phyloP scores from a whole-genome alignment of 2,329 filamentous ascomycete genomes.

The Xylariaceae sp. region DNA sequence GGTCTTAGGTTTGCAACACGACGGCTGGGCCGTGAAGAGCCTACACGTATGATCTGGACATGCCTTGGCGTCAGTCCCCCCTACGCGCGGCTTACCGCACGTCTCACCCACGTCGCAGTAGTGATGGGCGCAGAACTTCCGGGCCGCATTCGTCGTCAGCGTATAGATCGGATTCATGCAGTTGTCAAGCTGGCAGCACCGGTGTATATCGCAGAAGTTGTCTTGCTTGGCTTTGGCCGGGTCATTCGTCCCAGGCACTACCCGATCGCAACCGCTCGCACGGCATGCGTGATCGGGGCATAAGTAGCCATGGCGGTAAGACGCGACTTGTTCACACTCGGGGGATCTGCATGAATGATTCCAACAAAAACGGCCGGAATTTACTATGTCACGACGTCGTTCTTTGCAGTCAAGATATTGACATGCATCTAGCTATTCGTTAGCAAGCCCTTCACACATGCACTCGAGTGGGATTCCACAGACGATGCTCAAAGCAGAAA shows the following conservation, averaged over 20 bases:
- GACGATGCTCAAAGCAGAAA: slow-evolving; percentile 1
- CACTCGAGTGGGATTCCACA: not conserved
- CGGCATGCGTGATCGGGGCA: slow-evolving; percentile 33
- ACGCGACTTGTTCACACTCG: not conserved
- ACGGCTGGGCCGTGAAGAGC: not conserved
- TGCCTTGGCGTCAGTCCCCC: slow-evolving; percentile 17
- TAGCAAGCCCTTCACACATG: not conserved
- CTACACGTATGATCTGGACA: slow-evolving; percentile 31
- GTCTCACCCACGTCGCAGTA: slow-evolving; percentile 25
- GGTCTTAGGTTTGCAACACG: slow-evolving; percentile 26
- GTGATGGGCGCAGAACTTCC: slow-evolving; percentile 30
- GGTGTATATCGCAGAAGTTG: slow-evolving; percentile 30
- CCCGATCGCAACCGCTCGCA: slow-evolving; percentile 14
- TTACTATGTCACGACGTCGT: not conserved
- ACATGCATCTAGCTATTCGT: slow-evolving; percentile 26
- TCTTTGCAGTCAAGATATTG: slow-evolving; percentile 23
- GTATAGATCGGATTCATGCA: slow-evolving; percentile 39
- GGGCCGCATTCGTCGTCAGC: slow-evolving; percentile 37
- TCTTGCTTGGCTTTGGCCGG: not conserved
- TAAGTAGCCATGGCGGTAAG: too few species aligned
- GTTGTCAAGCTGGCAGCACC: slow-evolving; percentile 24
- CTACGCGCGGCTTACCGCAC: slow-evolving; percentile 26
- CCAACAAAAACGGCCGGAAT: not conserved
- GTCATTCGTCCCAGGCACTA: slow-evolving; percentile 17
- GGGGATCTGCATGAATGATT: not conserved